Base-by-base conservation (phyloP, 345 rosid species). In the Geranium brycei region DNA sequence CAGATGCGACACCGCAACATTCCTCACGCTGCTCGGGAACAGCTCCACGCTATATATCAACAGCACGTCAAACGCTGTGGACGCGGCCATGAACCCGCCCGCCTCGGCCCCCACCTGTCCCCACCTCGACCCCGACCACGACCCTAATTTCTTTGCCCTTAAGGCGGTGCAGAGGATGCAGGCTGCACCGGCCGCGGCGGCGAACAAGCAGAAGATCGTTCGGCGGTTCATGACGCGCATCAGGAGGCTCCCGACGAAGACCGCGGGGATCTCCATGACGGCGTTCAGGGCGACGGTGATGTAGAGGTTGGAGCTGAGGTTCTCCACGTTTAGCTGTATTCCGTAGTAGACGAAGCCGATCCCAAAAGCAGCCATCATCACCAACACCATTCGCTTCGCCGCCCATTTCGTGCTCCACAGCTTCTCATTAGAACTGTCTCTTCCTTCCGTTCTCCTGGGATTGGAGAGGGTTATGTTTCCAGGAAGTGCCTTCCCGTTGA, bases 261-360 rank as follows among this genome's bases (percentile, higher is more conserved):
- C 85, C 0, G 90, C 91, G 0, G 95, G 95, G 64, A 90, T 83
- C 75, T 90, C 97, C 95, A 82, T 81, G 0, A 75, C 5, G 17
- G 88, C 95, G 47, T 87, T 90, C 60, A 87, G 66, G 13, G 78
- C 83, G 41, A 81, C 95, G 0, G 87, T 77, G 65, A 79, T 51
- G 56, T 85, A 85, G 60, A 82, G 85, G 58, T 86, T 77, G 68
- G 82, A 85, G 38, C 79, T 77, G 35, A 90, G 88, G 63, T 90
- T 90, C 68, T 81, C 88, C 0, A 79, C 85, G 14, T 90, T 87
- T 31, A 90, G 75, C 40, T 87, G 91, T 4, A 90, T 77, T 1
- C 97, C 95, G 11, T 84, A 87, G 19, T 87, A 90, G 38, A 84
- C 91, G 57, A 85, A 82, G 23, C 91, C 91, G 16, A 76, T 67